Base-by-base conservation (phyloP, 148 eudicot genomes). In the Rhododendron williamsianum region DNA sequence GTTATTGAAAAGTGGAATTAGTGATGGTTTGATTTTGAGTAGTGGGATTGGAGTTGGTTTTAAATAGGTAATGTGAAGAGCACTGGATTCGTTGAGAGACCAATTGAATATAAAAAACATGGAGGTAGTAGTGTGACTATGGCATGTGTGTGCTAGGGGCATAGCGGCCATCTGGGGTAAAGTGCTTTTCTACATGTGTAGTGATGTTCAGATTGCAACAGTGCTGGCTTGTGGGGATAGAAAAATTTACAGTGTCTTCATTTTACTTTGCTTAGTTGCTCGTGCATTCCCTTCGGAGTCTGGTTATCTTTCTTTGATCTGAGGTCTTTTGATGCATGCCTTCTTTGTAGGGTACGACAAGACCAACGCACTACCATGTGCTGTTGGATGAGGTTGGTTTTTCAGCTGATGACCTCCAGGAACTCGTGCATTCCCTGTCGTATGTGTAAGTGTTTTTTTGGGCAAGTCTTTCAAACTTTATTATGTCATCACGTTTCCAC, bases 331-430 rank as follows among this genome's bases (percentile, higher is more conserved):
- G 7, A 27, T 21, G 8, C 25, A 15, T 82, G 58, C 25, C 18
- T 69, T 9, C 36, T 48, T 58, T 6, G 0, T 52, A 97, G 99
- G 99, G 99, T 16, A 97, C 99, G 0, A 94, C 98, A 3, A 89
- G 99, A 81, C 99, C 99, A 11, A 97, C 99, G 0, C 99, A 97
- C 71, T 97, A 97, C 69, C 99, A 97, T 83, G 98, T 97, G 25
- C 85, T 97, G 85, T 69, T 80, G 4, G 99, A 97, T 41, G 98
- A 97, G 91, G 86, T 95, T 71, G 95, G 98, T 63, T 94, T 95
- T 78, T 87, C 96, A 7, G 87, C 98, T 6, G 99, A 97, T 91
- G 98, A 95, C 81, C 91, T 97, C 27, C 99, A 97, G 89, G 98
- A 95, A 77, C 93, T 95, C 25, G 99, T 97, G 9, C 98, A 95